These are phyloP conservation scores for Pythium rishiriense DNA, from an alignment of 352 stramenopile species.

Conservation along the genomic window DNA sequence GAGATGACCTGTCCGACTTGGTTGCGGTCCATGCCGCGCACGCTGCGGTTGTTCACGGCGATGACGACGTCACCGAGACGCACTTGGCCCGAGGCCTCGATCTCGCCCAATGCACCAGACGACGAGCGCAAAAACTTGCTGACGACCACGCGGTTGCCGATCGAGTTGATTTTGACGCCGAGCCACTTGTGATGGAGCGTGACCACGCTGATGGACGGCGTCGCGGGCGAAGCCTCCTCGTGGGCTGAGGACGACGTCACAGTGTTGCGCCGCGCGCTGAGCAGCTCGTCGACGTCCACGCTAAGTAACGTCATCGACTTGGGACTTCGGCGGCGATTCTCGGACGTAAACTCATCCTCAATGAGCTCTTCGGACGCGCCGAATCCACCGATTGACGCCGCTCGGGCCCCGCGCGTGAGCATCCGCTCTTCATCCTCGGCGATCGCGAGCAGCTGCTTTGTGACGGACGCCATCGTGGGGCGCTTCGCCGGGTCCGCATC, in stretches of 20 bases:
- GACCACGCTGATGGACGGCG: constrained; percentile 32
- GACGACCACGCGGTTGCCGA: constrained; percentile 66
- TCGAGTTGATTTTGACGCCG: constrained; percentile 76
- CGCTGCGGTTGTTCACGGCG: constrained; percentile 60
- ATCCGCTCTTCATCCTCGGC: constrained; percentile 53
- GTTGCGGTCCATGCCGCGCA: constrained; percentile 59
- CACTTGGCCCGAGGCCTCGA: constrained; percentile 64
- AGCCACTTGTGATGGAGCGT: constrained; percentile 72
- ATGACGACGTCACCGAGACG: constrained; percentile 62
- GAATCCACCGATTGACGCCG: constrained; percentile 4
- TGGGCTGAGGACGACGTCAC: not conserved
- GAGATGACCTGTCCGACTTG: constrained; percentile 65
- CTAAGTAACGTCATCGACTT: constrained; percentile 3
- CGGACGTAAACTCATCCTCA: constrained; percentile 11
- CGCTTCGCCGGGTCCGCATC: constrained; percentile 40
- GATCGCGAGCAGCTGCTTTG: constrained; percentile 43
- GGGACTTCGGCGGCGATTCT: constrained; percentile 2
- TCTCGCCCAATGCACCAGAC: constrained; percentile 59
- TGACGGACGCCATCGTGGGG: constrained; percentile 49
- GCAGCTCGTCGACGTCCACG: constrained; percentile 16
- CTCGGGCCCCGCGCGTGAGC: not conserved
- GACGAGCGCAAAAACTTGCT: constrained; percentile 71
- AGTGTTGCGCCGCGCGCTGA: constrained; percentile 12
- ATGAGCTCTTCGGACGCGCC: constrained; percentile 4
- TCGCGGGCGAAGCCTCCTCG: not conserved